A percentile compares a stretch with the other conserved stretches of the same genome.
Evolutionary conservation across 176 grass and related monocot genomes (phyloP).

Genomic region (Stipa capillata): DNA sequence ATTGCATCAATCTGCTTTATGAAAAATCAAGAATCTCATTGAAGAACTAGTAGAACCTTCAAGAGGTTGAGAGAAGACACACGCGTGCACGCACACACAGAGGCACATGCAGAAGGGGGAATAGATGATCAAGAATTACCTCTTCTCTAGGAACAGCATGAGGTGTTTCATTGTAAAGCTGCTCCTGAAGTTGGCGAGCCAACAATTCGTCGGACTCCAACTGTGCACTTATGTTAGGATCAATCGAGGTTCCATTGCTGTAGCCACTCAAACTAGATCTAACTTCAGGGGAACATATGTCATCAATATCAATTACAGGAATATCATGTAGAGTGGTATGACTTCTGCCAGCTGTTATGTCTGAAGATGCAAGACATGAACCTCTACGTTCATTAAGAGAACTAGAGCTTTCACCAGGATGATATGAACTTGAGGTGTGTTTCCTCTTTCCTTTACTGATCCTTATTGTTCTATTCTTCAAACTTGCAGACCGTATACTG

Average conservation of each 20-base stretch:
- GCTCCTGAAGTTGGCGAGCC: constrained; percentile 83
- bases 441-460: constrained; percentile 33
- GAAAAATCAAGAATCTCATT: constrained; percentile 1
- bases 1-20: constrained; percentile 70
- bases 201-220: constrained; percentile 84
- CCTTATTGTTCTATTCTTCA: constrained; percentile 18
- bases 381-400: constrained; percentile 26
- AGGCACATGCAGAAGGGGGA: not conserved
- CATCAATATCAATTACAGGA: constrained; percentile 65
- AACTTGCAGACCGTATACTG: not conserved
- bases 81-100: not conserved
- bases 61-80: not conserved
- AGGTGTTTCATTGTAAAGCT: constrained; percentile 73
- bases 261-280: constrained; percentile 8
- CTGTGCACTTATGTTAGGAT: constrained; percentile 38
- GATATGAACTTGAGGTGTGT: constrained; percentile 5
- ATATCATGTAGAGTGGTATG: constrained; percentile 13
- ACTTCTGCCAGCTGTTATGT: constrained; percentile 23
- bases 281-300: constrained; percentile 28
- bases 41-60: not conserved
- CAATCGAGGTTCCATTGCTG: constrained; percentile 3
- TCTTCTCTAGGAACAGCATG: constrained; percentile 41
- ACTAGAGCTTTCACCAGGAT: constrained; percentile 32
- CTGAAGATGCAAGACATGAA: constrained; percentile 28
- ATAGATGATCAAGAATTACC: constrained; percentile 27